A percentile compares a stretch with the other conserved stretches of the same genome.
Evolutionary conservation across 441 rosid genomes (phyloP).

Genomic region (Populus hybrid): DNA sequence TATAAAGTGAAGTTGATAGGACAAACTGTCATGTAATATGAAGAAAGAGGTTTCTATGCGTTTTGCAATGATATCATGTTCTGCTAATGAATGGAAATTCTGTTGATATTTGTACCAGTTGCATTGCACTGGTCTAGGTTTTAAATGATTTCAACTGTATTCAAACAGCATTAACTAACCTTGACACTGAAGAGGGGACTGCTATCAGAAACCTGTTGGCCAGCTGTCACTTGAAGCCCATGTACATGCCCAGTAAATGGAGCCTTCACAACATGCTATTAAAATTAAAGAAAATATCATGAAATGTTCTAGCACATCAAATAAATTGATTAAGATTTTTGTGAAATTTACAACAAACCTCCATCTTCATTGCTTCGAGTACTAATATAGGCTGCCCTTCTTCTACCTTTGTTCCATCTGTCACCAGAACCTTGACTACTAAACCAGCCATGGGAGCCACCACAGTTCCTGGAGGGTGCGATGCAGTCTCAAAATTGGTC

Average conservation of each 20-base stretch:
- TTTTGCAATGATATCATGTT: not conserved
- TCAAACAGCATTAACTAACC: constrained; percentile 44
- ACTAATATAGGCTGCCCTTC: constrained; percentile 80
- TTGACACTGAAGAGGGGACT: constrained; percentile 68
- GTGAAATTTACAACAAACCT: constrained; percentile 47
- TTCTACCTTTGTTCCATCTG: constrained; percentile 66
- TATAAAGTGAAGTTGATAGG: not conserved
- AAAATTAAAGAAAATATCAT: constrained; percentile 1
- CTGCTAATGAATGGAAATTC: not conserved
- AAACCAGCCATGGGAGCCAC: constrained; percentile 96
- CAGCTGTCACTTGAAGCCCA: constrained; percentile 64
- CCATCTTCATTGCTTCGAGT: constrained; percentile 99
- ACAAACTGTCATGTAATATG: not conserved
- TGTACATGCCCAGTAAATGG: constrained; percentile 59
- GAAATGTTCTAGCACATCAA: not conserved
- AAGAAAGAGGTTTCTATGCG: not conserved
- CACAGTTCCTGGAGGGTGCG: constrained; percentile 65
- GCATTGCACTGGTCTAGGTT: not conserved
- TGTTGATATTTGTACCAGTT: not conserved
- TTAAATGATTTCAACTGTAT: constrained; percentile 9
- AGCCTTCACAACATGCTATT: constrained; percentile 87
- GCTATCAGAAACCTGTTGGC: constrained; percentile 78
- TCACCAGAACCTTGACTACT: constrained; percentile 81
- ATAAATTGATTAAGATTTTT: constrained; percentile 6
- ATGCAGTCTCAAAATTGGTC: constrained; percentile 44